Evolutionary conservation across 164 flowering plant species (phyloP).

Genomic region (Vitis labrusca): DNA sequence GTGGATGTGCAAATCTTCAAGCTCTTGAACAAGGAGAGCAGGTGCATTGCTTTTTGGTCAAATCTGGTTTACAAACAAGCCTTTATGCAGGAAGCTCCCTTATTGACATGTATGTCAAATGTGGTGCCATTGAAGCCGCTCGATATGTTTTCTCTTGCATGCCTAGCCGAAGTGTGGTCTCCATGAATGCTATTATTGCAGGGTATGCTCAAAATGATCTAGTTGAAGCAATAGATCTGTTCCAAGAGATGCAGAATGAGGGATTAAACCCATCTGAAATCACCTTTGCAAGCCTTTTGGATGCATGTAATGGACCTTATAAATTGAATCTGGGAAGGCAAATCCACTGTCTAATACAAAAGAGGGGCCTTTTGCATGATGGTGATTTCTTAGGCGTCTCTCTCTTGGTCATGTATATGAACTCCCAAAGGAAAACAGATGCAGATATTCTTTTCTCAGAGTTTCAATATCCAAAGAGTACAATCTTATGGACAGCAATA

Average conservation of each 20-base stretch:
- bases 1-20: slow-evolving; percentile 72
- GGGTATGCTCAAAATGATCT: slow-evolving; percentile 52
- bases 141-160: slow-evolving; percentile 39
- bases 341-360: slow-evolving; percentile 57
- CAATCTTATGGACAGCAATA: slow-evolving; percentile 74
- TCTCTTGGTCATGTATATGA: slow-evolving; percentile 74
- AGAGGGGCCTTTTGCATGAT: slow-evolving; percentile 43
- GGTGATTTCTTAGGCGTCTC: slow-evolving; percentile 62
- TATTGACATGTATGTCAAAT: slow-evolving; percentile 86
- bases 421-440: slow-evolving; percentile 39
- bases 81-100: slow-evolving; percentile 80
- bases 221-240: slow-evolving; percentile 50
- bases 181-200: slow-evolving; percentile 77
- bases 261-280: slow-evolving; percentile 68
- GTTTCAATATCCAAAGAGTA: slow-evolving; percentile 50
- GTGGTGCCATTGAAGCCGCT: slow-evolving; percentile 58
- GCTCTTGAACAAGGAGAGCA: slow-evolving; percentile 54
- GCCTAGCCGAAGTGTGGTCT: slow-evolving; percentile 60
- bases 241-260: slow-evolving; percentile 45
- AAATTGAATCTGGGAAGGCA: slow-evolving; percentile 56
- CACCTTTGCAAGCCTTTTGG: slow-evolving; percentile 72
- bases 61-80: slow-evolving; percentile 61
- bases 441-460: slow-evolving; percentile 62
- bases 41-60: slow-evolving; percentile 60
- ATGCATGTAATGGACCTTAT: slow-evolving; percentile 44